Evolutionary conservation across 345 rosid species (phyloP), one percentile per base, ranked within the genome.

Genomic region (Carallia brachiata): DNA sequence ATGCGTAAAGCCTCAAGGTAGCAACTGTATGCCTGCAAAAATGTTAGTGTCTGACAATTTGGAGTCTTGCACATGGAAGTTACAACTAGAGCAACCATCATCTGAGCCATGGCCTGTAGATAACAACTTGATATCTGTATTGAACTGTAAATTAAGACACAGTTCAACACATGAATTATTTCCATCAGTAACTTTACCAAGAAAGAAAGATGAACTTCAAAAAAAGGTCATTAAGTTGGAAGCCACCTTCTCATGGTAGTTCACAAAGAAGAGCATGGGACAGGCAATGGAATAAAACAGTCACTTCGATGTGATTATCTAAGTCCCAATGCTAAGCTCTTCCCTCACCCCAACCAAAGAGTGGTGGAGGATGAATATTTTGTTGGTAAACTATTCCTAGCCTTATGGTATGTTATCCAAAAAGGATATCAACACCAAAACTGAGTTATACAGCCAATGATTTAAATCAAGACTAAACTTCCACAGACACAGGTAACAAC

Each of bases 11-110:
- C 97, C 88, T 95, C 98, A 53, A 90, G 80, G 77, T 96, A 96
- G 79, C 98, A 96, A 78, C 92, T 88, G 87, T 86, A 90, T 70
- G 99, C 99, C 99, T 96, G 94, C 92, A 89, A 89, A 88, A 87
- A 83, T 54, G 80, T 87, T 83, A 88, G 89, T 85, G 81, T 83
- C 91, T 85, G 80, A 88, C 89, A 78, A 82, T 84, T 83, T 77
- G 81, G 82, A 78, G 89, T 82, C 84, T 86, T 77, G 83, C 82
- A 83, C 83, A 84, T 75, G 90, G 87, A 80, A 82, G 80, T 83
- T 83, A 90, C 86, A 82, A 90, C 86, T 82, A 88, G 90, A 86
- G 84, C 86, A 87, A 86, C 83, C 88, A 84, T 86, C 93, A 90
- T 82, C 91, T 86, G 80, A 81, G 84, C 88, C 83, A 83, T 80